Base-by-base conservation (phyloP, 805 yeast species). In the Candida sonorensis region DNA sequence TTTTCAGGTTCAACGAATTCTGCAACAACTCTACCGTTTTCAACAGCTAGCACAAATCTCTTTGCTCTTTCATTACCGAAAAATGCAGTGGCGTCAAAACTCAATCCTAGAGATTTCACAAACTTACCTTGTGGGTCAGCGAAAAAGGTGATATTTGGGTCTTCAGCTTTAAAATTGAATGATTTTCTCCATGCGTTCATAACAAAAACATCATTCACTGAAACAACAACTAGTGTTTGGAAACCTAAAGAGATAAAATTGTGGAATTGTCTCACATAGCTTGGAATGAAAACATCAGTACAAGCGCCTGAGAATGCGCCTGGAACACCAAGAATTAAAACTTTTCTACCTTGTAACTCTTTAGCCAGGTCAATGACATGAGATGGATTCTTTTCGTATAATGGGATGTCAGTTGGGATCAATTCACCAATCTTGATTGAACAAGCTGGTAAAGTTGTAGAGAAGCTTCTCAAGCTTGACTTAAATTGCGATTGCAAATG, bases 121-220 rank as follows among this genome's bases (percentile, higher is more conserved):
- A 86, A 83, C 31, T 75, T 79, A 17, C 81, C 94, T 34, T 64
- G 58, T n/a, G 92, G 79, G 57, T 87, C 96, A 26, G 94, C 85
- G 42, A 86, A 65, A 53, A 81, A 72, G 8, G 45, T 42, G 17
- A 51, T 41, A 27, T 41, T 41, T 4, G 43, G 30, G 10, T 30
- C 26, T 21, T 41, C 48, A 3, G 46, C 36, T 26, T 41, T 41
- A 10, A 54, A 45, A 15, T 53, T 48, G 23, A 70, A 49, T 14
- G 61, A 49, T 35, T 76, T 70, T 27, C 72, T 75, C 94, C 95
- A 87, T 0, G 92, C 88, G 46, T 74, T 71, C 50, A 78, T 74
- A 30, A 86, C 95, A 56, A 87, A 87, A 3, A 92, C 72, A 53
- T 87, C 96, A 57, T 87, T 87, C 30, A 84, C 95, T 13, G 92